These are phyloP conservation scores for Leccinum ochraceum DNA, from an alignment of 768 basidiomycete species.

Conservation along the genomic window DNA sequence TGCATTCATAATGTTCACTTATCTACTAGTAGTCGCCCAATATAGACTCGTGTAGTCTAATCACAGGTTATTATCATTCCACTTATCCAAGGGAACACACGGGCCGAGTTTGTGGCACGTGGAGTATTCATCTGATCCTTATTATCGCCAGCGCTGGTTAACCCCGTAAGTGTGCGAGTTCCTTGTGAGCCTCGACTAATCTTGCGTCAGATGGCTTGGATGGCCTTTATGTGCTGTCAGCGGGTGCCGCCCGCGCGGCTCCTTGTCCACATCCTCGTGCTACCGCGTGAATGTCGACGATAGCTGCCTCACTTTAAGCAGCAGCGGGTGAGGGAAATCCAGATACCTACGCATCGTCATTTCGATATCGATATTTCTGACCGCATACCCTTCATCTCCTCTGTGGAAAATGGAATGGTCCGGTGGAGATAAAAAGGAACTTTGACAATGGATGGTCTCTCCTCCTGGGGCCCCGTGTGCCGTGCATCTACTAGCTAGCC, in stretches of 20 bases:
- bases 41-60: constrained; percentile 21
- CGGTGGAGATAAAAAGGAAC: background rate
- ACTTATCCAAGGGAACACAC: background rate
- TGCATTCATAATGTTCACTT: constrained; percentile 19
- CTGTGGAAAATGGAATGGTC: background rate
- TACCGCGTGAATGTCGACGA: background rate
- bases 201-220: background rate
- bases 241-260: background rate
- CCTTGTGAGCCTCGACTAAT: background rate
- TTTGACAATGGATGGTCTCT: background rate
- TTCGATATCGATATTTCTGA: background rate
- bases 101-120: background rate
- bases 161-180: constrained; percentile 1
- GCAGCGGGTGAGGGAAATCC: background rate
- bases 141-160: background rate
- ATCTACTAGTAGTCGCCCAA: constrained; percentile 23
- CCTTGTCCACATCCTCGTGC: background rate
- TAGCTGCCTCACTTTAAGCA: background rate
- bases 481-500: background rate
- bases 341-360: background rate
- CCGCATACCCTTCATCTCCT: background rate
- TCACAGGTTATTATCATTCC: constrained; percentile 5
- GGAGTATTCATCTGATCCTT: constrained; percentile 3
- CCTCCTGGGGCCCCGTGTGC: background rate
- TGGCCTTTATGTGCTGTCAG: background rate